Conservation (phyloP, 1,284 basidiomycete species). For the Athelia psychrophila region DNA sequence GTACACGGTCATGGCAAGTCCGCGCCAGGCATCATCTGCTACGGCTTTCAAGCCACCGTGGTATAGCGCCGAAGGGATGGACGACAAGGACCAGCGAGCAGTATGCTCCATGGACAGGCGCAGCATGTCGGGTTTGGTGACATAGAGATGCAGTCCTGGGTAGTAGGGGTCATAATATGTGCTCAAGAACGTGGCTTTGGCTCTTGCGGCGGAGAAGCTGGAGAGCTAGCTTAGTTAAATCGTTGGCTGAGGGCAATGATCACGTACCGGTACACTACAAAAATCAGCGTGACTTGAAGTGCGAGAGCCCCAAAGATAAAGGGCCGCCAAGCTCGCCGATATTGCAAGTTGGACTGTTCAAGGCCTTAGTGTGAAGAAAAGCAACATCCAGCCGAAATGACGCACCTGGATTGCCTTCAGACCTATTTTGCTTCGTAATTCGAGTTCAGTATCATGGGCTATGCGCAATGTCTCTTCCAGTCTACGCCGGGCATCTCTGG, state of each 20-base stretch:
- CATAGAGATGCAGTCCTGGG: conserved; percentile 59
- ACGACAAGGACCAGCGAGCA: conserved; percentile 23
- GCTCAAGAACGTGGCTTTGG: conserved; percentile 35
- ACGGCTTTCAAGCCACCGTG: conserved; percentile 28
- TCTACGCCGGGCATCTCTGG: conserved; percentile 45
- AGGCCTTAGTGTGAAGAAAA: conserved; percentile 1
- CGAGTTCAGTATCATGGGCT: conserved; percentile 27
- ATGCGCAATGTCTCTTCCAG: conserved; percentile 40
- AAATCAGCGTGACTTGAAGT: conserved; percentile 28
- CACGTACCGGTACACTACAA: conserved; percentile 35
- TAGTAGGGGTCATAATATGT: conserved; percentile 75
- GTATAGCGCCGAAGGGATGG: conserved; percentile 22
- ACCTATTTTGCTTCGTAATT: conserved; percentile 33
- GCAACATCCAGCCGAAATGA: conserved; percentile 4
- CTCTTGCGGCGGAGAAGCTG: background rate
- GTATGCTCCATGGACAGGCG: conserved; percentile 26
- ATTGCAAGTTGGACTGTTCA: conserved; percentile 11
- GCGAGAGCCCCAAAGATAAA: conserved; percentile 16
- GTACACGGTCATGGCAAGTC: conserved; percentile 20
- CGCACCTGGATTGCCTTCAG: conserved; percentile 32
- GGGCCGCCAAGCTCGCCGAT: conserved; percentile 7
- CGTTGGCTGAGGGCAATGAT: background rate
- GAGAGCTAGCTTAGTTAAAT: background rate
- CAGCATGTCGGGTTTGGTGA: conserved; percentile 42
- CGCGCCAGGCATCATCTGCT: conserved; percentile 24